phyloP scores from a whole-genome alignment of 2,329 filamentous ascomycete species.

The Botryotinia calthae region DNA sequence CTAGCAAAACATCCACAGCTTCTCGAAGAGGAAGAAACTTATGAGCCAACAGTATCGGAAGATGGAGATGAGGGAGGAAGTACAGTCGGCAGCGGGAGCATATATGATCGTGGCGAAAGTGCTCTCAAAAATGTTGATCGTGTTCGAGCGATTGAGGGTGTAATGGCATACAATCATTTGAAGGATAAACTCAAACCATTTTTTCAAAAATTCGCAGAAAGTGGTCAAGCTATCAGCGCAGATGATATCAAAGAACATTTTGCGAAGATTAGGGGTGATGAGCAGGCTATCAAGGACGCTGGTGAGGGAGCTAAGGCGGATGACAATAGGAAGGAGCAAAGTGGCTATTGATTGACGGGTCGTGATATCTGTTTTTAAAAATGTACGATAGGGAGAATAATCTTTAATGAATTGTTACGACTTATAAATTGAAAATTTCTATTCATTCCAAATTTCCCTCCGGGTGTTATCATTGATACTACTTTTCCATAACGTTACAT shows the following conservation, averaged over 20 bases:
- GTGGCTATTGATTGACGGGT: conserved; percentile 40
- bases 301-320: conserved; percentile 35
- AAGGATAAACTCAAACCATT: conserved; percentile 96
- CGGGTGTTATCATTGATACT: not conserved
- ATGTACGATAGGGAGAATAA: not conserved
- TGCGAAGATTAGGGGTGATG: conserved; percentile 88
- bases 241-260: conserved; percentile 98
- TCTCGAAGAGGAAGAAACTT: conserved; percentile 89
- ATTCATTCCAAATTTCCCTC: not conserved
- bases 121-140: conserved; percentile 89
- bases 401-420: not conserved
- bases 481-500: not conserved
- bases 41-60: conserved; percentile 84
- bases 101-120: conserved; percentile 89
- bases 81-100: conserved; percentile 70
- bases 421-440: not conserved
- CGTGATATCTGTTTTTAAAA: not conserved
- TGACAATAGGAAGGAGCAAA: conserved; percentile 46
- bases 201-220: conserved; percentile 90
- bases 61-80: conserved; percentile 54
- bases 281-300: conserved; percentile 46
- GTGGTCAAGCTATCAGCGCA: conserved; percentile 80
- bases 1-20: conserved; percentile 74
- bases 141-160: conserved; percentile 89
- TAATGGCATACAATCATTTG: conserved; percentile 96